phyloP scores from a whole-genome alignment of 2,329 filamentous ascomycete genomes.

The Plectosphaerella sp. region DNA sequence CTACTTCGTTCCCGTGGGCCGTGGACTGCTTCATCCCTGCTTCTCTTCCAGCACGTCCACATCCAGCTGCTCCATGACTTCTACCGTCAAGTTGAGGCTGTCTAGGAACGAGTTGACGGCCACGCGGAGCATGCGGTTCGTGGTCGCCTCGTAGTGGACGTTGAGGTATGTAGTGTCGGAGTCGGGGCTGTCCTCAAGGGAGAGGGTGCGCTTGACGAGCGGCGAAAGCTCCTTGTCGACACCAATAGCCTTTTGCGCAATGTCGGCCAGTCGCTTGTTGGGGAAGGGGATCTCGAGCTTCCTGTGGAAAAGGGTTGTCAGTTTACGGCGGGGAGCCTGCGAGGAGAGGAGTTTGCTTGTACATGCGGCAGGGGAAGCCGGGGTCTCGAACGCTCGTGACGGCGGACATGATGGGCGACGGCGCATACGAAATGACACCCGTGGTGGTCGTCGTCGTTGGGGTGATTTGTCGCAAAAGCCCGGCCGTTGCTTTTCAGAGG shows the following conservation, averaged over 20 bases:
- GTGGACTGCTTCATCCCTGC: not conserved
- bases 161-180: slow-evolving; percentile 48
- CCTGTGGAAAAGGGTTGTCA: slow-evolving; percentile 34
- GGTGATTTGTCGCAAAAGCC: too few relatives aligned
- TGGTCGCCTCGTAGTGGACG: slow-evolving; percentile 79
- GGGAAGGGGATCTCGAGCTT: slow-evolving; percentile 78
- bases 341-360: slow-evolving; percentile 25
- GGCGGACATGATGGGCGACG: too few relatives aligned
- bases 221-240: slow-evolving; percentile 89
- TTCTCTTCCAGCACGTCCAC: slow-evolving; percentile 63
- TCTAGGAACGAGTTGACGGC: slow-evolving; percentile 97
- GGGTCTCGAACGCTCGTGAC: slow-evolving; percentile 37
- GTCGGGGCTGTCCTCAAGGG: slow-evolving; percentile 29
- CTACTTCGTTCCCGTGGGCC: too few relatives aligned
- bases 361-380: slow-evolving; percentile 62
- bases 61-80: slow-evolving; percentile 88
- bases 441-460: too few relatives aligned
- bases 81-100: slow-evolving; percentile 75
- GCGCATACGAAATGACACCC: too few relatives aligned
- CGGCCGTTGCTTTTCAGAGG: too few relatives aligned
- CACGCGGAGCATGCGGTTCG: slow-evolving; percentile 93
- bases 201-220: slow-evolving; percentile 70
- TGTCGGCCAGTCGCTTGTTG: slow-evolving; percentile 68
- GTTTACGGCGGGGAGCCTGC: slow-evolving; percentile 14
- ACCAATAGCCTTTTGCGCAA: slow-evolving; percentile 69